Evolutionary conservation across 345 rosid species (phyloP).

Genomic region (Clausena lansium): DNA sequence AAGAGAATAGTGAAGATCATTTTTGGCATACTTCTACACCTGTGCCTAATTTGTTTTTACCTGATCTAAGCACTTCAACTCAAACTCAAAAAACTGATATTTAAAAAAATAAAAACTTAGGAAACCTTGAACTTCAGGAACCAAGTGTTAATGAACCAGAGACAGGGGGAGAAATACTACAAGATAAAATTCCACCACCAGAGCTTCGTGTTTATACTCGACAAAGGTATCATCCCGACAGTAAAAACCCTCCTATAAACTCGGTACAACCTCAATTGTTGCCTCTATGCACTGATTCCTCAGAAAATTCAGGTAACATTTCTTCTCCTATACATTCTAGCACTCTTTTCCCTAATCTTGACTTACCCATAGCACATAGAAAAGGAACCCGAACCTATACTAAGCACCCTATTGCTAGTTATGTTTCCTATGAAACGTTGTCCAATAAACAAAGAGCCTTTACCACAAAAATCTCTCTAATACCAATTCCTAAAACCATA

Average conservation of each 20-base stretch:
- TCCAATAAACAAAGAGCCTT: background rate
- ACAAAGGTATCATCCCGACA: background rate
- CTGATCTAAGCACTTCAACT: background rate
- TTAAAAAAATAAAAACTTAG: no score
- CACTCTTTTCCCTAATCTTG: background rate
- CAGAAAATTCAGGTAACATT: background rate
- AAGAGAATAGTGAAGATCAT: background rate
- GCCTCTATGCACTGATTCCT: background rate
- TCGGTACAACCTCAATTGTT: background rate
- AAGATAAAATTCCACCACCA: background rate
- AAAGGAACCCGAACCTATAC: fast-evolving
- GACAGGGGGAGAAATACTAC: background rate
- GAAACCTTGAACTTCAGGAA: background rate
- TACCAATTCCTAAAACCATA: no score
- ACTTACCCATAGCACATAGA: background rate
- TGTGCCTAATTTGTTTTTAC: background rate
- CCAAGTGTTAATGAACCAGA: background rate
- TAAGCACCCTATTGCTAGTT: no score
- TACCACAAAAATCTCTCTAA: no score
- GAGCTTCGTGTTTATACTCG: background rate
- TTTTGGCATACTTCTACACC: background rate
- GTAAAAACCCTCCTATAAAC: background rate
- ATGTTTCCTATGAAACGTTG: background rate
- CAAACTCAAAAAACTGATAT: background rate
- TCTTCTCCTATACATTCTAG: background rate